Percentiles rank a stretch among this genome's conserved stretches.
phyloP scores from a whole-genome alignment of 306 rosid genomes.

The Casuarina equisetifolia region DNA sequence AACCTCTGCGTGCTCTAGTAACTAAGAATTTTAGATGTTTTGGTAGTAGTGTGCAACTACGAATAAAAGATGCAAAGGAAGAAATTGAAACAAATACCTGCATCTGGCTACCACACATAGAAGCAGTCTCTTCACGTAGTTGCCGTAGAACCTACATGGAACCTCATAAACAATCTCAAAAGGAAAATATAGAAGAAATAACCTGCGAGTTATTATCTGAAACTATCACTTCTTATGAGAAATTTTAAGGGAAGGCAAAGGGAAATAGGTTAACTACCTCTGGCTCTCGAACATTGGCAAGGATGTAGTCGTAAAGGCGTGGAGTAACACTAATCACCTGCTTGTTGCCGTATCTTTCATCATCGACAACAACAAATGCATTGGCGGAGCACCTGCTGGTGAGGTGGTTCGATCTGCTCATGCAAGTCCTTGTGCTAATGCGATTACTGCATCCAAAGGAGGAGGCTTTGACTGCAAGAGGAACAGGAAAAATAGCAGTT shows the following conservation, averaged over 20 bases:
- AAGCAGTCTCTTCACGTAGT: conserved; percentile 89
- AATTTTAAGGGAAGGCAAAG: neutral
- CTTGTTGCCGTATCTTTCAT: conserved; percentile 66
- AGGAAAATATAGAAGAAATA: conserved; percentile 11
- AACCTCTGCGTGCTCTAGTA: conserved; percentile 9
- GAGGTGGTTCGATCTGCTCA: conserved; percentile 36
- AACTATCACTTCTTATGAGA: neutral
- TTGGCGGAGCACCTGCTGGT: conserved; percentile 38
- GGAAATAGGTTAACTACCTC: conserved; percentile 54
- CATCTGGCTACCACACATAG: conserved; percentile 85
- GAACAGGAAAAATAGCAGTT: conserved; percentile 15
- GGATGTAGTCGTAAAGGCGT: conserved; percentile 69
- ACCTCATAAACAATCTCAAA: conserved; percentile 23
- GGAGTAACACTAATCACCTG: conserved; percentile 75
- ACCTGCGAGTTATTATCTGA: neutral
- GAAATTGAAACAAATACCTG: conserved; percentile 46
- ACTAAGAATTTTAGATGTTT: conserved; percentile 13
- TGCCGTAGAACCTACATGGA: conserved; percentile 67
- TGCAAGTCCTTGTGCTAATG: conserved; percentile 24
- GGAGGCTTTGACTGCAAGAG: conserved; percentile 22
- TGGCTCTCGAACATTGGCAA: conserved; percentile 78
- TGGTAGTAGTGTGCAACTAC: neutral
- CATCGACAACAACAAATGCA: conserved; percentile 56
- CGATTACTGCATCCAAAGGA: conserved; percentile 14
- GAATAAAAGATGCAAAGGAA: conserved; percentile 2